Percentiles rank a stretch among this genome's conserved stretches.
Evolutionary conservation across 2,329 filamentous ascomycete genomes (phyloP).

Genomic region (Cladosporium sphaerospermum): DNA sequence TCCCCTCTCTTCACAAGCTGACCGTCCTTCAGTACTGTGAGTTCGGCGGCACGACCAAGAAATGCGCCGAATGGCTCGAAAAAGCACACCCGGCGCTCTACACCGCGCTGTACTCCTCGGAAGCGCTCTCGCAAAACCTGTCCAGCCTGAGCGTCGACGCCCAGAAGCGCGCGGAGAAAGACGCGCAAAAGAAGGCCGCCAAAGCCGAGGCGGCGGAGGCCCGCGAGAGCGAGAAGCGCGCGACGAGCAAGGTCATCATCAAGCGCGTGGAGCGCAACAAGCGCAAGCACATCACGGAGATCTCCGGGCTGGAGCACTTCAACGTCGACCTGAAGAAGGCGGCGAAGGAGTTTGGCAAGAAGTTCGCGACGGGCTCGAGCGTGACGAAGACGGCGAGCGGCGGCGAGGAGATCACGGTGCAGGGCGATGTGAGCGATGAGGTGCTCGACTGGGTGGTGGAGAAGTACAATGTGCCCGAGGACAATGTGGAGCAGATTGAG

Average conservation of each 20-base stretch:
- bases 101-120: conserved; percentile 68
- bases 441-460: conserved; percentile 86
- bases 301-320: conserved; percentile 85
- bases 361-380: conserved; percentile 88
- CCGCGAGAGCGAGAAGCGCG: conserved; percentile 75
- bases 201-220: conserved; percentile 85
- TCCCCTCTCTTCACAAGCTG: conserved; percentile 3
- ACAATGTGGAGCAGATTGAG: conserved; percentile 90
- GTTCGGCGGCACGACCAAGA: conserved; percentile 92
- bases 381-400: conserved; percentile 81
- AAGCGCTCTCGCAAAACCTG: conserved; percentile 73
- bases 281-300: conserved; percentile 89
- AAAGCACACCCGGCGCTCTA: conserved; percentile 69
- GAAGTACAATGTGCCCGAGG: conserved; percentile 85
- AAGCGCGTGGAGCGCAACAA: conserved; percentile 98
- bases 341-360: conserved; percentile 90
- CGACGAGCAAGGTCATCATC: conserved; percentile 76
- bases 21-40: conserved; percentile 74
- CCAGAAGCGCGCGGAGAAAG: conserved; percentile 90
- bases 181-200: conserved; percentile 92
- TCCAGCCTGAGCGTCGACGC: conserved; percentile 82
- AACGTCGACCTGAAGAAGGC: conserved; percentile 92
- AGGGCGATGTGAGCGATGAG: conserved; percentile 94
- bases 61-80: conserved; percentile 94
- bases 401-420: conserved; percentile 88